Percentiles rank a stretch among this genome's conserved stretches.
Conservation (phyloP, 2,329 filamentous ascomycete genomes). For the Penicillium griseofulvum region DNA sequence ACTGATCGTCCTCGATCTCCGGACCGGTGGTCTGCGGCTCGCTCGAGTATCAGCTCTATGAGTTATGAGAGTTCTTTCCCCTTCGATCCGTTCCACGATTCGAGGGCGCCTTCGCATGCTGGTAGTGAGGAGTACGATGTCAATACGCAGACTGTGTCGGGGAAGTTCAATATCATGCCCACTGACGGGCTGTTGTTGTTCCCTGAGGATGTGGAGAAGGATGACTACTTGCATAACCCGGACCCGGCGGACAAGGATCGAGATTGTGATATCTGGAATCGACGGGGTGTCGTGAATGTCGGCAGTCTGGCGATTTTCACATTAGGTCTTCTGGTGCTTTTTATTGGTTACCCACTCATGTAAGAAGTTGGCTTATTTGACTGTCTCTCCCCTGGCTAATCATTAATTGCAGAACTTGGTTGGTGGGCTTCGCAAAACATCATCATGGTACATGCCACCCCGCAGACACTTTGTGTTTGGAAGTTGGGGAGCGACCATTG, state of each 20-base stretch:
- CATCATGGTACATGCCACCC: conserved; percentile 30
- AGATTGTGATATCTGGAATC: conserved; percentile 65
- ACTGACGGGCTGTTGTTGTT: conserved; percentile 65
- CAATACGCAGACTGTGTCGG: conserved; percentile 70
- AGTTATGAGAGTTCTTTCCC: conserved; percentile 40
- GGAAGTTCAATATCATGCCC: conserved; percentile 71
- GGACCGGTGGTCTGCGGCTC: conserved; percentile 55
- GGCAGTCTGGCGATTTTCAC: conserved; percentile 61
- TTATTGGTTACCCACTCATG: conserved; percentile 69
- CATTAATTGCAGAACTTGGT: conserved; percentile 53
- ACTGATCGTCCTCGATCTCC: conserved; percentile 50
- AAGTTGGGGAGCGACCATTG: conserved; percentile 50
- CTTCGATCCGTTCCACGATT: conserved; percentile 61
- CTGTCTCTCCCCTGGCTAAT: conserved; percentile 1
- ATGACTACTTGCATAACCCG: conserved; percentile 70
- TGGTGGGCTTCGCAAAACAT: conserved; percentile 44
- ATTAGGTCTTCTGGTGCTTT: conserved; percentile 61
- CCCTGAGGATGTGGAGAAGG: conserved; percentile 70
- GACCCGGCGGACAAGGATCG: conserved; percentile 61
- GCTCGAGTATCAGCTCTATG: conserved; percentile 63
- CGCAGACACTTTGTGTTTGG: conserved; percentile 49
- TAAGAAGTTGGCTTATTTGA: conserved; percentile 42
- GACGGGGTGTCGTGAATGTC: conserved; percentile 62
- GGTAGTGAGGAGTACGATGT: conserved; percentile 65
- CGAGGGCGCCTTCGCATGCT: conserved; percentile 56